Percentiles rank a stretch among this genome's conserved stretches.
These are phyloP conservation scores for Kregervanrija pseudodelftensis DNA, from an alignment of 805 yeast species.

Conservation along the genomic window DNA sequence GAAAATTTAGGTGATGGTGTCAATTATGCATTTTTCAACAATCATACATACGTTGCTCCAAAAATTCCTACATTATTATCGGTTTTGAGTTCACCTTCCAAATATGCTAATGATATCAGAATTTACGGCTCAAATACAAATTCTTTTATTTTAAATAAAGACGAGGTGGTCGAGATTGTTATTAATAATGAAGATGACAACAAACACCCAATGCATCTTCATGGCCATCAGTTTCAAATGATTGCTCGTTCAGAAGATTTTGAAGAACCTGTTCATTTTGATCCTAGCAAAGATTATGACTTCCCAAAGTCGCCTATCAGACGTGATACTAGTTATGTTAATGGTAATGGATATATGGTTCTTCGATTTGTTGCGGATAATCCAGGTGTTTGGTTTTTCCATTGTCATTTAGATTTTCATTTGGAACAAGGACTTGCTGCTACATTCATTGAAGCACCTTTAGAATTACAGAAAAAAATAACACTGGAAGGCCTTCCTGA, in stretches of 20 bases:
- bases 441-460: conserved; percentile 65
- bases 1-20: conserved; percentile 67
- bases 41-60: conserved; percentile 56
- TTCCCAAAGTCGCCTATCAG: conserved; percentile 54
- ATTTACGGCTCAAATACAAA: conserved; percentile 73
- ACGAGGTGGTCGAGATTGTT: conserved; percentile 67
- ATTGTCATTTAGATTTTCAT: conserved; percentile 87
- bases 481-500: conserved; percentile 22
- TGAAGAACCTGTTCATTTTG: conserved; percentile 52
- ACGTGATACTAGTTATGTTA: conserved; percentile 67
- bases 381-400: conserved; percentile 94
- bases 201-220: conserved; percentile 93
- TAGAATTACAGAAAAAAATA: too few species aligned
- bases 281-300: conserved; percentile 32
- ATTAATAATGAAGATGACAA: conserved; percentile 81
- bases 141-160: conserved; percentile 49
- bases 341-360: conserved; percentile 62
- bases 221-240: conserved; percentile 84
- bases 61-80: conserved; percentile 65
- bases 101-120: conserved; percentile 42
- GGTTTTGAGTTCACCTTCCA: conserved; percentile 51
- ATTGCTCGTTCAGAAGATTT: conserved; percentile 56
- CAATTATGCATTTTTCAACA: conserved; percentile 71
- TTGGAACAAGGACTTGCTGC: conserved; percentile 75
- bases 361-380: conserved; percentile 73